Conservation (phyloP, 331 rosid genomes). For the Spiraea crenata region DNA sequence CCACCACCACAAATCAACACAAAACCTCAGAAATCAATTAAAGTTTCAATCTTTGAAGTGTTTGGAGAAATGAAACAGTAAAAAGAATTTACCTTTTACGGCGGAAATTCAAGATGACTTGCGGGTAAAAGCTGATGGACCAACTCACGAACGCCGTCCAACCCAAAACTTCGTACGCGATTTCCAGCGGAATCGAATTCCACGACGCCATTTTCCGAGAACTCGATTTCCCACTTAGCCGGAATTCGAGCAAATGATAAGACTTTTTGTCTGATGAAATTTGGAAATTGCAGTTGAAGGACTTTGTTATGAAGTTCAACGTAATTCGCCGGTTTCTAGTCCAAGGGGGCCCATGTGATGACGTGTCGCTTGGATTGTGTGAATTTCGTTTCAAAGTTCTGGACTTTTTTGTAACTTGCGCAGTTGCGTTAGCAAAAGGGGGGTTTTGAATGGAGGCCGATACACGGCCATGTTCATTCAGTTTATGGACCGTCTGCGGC, state of each 20-base stretch:
- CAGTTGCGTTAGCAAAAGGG: too few species aligned
- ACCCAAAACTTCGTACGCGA: conserved; percentile 55
- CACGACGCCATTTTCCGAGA: conserved; percentile 54
- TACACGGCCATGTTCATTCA: too few species aligned
- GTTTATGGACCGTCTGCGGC: too few species aligned
- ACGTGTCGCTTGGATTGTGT: too few species aligned
- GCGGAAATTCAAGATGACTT: conserved; percentile 70
- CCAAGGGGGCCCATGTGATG: too few species aligned
- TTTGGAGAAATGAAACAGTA: too few species aligned
- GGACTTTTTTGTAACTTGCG: too few species aligned
- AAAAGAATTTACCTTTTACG: conserved; percentile 30
- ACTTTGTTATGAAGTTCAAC: background rate
- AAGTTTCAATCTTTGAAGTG: background rate
- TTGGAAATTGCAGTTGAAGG: background rate
- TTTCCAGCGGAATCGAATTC: conserved; percentile 66
- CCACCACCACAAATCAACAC: too few species aligned
- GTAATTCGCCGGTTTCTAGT: too few species aligned
- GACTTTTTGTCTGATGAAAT: background rate
- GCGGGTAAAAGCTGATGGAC: conserved; percentile 78
- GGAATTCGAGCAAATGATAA: background rate
- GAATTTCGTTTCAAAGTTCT: too few species aligned
- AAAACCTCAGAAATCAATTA: background rate
- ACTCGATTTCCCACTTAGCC: background rate
- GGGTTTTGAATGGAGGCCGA: too few species aligned
- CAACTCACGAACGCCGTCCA: conserved; percentile 72